phyloP scores from a whole-genome alignment of 2,329 filamentous ascomycete genomes.

The Diaporthe caulivora region DNA sequence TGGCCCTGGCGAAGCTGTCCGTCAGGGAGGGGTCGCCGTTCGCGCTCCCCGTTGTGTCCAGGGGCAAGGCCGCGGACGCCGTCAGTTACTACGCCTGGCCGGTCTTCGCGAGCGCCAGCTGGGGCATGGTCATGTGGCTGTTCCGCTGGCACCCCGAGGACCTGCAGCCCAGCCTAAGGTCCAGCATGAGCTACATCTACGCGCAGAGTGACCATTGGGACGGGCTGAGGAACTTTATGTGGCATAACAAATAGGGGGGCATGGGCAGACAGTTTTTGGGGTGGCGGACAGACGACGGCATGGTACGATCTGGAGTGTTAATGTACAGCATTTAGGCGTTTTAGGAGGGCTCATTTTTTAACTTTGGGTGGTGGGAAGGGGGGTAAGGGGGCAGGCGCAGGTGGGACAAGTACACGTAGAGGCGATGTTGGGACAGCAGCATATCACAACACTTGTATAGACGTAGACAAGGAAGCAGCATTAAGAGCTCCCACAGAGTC shows the following conservation, averaged over 20 bases:
- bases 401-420: conserved; percentile 4
- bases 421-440: neutral
- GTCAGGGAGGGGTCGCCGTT: conserved; percentile 69
- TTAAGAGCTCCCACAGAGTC: too few relatives aligned
- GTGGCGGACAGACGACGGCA: neutral
- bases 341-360: conserved; percentile 21
- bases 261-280: neutral
- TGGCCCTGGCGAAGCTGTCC: conserved; percentile 86
- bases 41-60: conserved; percentile 64
- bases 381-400: neutral
- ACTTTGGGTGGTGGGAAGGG: neutral
- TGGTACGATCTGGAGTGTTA: neutral
- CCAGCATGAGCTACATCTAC: conserved; percentile 98
- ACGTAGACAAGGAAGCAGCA: conserved; percentile 19
- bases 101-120: conserved; percentile 89
- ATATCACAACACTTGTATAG: neutral
- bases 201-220: conserved; percentile 91
- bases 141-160: conserved; percentile 93
- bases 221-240: conserved; percentile 83
- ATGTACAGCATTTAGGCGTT: conserved; percentile 18
- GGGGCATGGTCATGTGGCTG: conserved; percentile 95
- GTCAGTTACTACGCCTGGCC: conserved; percentile 87
- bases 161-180: conserved; percentile 89
- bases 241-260: conserved; percentile 77
- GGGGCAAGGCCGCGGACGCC: conserved; percentile 57